phyloP scores from a whole-genome alignment of 805 yeast genomes.

The Sugiyamaella marilandica region DNA sequence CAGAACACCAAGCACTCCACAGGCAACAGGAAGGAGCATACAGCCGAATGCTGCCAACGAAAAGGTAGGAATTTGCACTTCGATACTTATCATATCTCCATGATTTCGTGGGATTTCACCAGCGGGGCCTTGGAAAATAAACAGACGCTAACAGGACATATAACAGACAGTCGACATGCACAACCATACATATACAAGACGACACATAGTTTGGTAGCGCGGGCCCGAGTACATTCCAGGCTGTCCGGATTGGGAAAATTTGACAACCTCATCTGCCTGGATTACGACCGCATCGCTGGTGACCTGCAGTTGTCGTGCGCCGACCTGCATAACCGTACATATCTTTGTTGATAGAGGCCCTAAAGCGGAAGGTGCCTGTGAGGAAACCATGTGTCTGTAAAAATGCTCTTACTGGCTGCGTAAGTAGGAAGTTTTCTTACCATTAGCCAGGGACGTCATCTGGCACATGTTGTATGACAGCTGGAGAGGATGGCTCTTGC shows the following conservation, averaged over 20 bases:
- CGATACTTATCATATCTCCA: slow-evolving; percentile 20
- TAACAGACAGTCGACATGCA: not conserved
- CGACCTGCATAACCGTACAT: not conserved
- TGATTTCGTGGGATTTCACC: not conserved
- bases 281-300: not conserved
- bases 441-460: too few relatives aligned
- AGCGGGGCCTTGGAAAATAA: not conserved
- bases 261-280: not conserved
- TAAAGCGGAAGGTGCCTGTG: not conserved
- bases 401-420: too few relatives aligned
- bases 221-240: slow-evolving; percentile 1
- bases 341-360: not conserved
- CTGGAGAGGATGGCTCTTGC: too few relatives aligned
- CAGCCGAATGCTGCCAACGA: slow-evolving; percentile 22
- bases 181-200: not conserved
- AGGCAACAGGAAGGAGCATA: slow-evolving; percentile 11
- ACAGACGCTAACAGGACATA: not conserved
- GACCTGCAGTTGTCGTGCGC: not conserved
- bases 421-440: too few relatives aligned
- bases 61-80: slow-evolving; percentile 25
- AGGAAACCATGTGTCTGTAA: too few relatives aligned
- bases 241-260: not conserved
- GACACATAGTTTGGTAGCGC: not conserved
- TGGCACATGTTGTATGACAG: too few relatives aligned
- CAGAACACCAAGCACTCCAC: slow-evolving; percentile 11